Conservation (phyloP, 2,329 filamentous ascomycete species). For the Chrysoporthe deuterocubensis region DNA sequence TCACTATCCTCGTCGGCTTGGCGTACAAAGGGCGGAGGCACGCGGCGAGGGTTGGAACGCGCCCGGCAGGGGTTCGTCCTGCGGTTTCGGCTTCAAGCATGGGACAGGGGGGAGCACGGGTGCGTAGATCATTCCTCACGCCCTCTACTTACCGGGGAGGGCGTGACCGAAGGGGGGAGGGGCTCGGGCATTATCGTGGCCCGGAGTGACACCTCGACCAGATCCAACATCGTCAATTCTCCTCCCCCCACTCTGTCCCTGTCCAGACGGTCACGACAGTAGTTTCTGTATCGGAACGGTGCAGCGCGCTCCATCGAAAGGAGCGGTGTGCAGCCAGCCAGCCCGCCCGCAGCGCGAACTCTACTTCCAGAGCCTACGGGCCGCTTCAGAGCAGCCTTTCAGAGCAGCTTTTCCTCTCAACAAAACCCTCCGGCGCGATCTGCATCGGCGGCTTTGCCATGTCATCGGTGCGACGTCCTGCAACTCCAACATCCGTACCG, state of each 20-base stretch:
- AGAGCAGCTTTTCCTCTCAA: not conserved
- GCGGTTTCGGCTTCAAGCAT: not conserved
- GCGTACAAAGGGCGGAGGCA: not conserved
- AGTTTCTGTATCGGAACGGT: not conserved
- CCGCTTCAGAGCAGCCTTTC: not conserved
- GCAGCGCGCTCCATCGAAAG: not conserved
- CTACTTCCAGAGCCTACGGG: too few relatives aligned
- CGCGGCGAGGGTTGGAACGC: not conserved
- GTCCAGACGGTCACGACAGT: not conserved
- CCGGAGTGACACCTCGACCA: not conserved
- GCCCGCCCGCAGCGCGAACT: not conserved
- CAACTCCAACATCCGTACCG: not conserved
- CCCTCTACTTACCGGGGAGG: not conserved
- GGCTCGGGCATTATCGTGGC: not conserved
- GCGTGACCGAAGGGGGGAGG: too few relatives aligned
- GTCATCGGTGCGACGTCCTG: not conserved
- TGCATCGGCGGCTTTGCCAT: not conserved
- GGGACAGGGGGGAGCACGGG: not conserved
- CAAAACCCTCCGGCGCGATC: not conserved
- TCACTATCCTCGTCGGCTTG: not conserved
- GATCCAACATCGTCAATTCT: not conserved
- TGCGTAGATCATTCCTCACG: not conserved
- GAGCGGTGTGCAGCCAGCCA: conserved; percentile 5
- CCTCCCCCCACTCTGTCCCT: not conserved
- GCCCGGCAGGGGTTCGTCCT: not conserved